Base-by-base conservation (phyloP, 139 green algal genomes). In the Tetradesmus lagerheimii region DNA sequence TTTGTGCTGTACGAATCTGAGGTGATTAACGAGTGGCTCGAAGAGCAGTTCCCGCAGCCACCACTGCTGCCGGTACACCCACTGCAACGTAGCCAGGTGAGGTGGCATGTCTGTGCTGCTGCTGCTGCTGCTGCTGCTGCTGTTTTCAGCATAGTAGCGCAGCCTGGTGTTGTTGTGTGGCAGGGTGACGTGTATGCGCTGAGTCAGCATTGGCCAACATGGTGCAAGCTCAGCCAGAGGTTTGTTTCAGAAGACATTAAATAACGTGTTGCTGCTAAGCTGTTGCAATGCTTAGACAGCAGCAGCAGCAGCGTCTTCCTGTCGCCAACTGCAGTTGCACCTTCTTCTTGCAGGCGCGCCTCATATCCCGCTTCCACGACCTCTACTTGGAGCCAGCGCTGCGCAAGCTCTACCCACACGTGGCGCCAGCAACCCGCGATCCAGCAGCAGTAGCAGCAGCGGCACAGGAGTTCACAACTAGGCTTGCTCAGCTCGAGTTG, bases 321-420 rank as follows among this genome's bases (percentile, higher is more conserved):
- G n/a, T n/a, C n/a, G n/a, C n/a, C n/a, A n/a, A n/a, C n/a, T n/a
- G n/a, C n/a, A n/a, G n/a, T n/a, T n/a, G n/a, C 23, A n/a, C 1
- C 23, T 67, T 2, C 2, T 8, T n/a, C 20, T 67, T 45, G 11
- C 89, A 93, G 91, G 87, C 53, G 2, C 91, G 91, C 9, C 57
- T 93, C n/a, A 62, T 93, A 20, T 91, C 91, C 27, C 82, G 91
- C 62, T 90, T 83, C 38, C 91, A 93, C 47, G 91, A 93, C 76
- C 37, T 93, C 5, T 93, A 93, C 64, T 38, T 91, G 15, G 91
- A 93, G 82, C 91, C 91, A 23, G 87, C 91, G 1, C 47, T 93
- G 82, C 75, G 91, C 31, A 76, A 78, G 64, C 83, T 93, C 4
- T 93, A 93, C 83, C 64, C 76, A 0, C 82, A 89, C 6, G 88